These are phyloP conservation scores for Chytriomyces confervae DNA, from an alignment of 192 early-diverging fungal genomes.

Conservation along the genomic window DNA sequence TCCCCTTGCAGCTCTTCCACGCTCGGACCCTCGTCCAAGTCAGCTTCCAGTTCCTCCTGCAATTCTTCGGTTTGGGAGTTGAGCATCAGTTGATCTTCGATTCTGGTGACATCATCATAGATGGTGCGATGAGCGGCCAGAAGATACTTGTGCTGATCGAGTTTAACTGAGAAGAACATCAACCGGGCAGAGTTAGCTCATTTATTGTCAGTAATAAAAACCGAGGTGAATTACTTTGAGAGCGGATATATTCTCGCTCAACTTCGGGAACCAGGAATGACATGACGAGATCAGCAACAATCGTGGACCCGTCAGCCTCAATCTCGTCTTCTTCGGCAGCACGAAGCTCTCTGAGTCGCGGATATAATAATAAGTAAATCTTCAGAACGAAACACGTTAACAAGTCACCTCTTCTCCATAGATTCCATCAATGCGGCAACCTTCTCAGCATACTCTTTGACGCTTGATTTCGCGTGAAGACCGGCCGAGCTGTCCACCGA, in stretches of 20 bases:
- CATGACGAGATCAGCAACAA: slow-evolving; percentile 57
- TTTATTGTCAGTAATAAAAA: not conserved
- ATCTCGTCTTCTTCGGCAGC: not conserved
- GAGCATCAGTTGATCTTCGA: slow-evolving; percentile 24
- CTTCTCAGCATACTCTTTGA: slow-evolving; percentile 55
- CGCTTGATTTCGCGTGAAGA: slow-evolving; percentile 48
- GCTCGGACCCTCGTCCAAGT: not conserved
- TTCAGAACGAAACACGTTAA: not conserved
- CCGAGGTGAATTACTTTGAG: slow-evolving; percentile 41
- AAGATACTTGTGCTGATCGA: slow-evolving; percentile 53
- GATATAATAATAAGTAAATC: not conserved
- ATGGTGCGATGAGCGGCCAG: slow-evolving; percentile 57
- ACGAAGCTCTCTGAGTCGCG: slow-evolving; percentile 7
- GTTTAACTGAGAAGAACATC: slow-evolving; percentile 43
- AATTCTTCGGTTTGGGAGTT: not conserved
- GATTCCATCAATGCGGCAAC: slow-evolving; percentile 40
- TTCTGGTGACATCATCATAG: slow-evolving; percentile 24
- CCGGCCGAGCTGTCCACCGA: slow-evolving; percentile 45
- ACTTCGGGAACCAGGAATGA: slow-evolving; percentile 67
- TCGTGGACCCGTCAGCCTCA: slow-evolving; percentile 15
- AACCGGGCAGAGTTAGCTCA: slow-evolving; percentile 5
- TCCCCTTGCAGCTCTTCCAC: not conserved
- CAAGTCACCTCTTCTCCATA: slow-evolving; percentile 38
- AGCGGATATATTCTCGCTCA: slow-evolving; percentile 51
- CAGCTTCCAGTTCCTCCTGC: not conserved